Evolutionary conservation across 768 basidiomycete genomes (phyloP).

Genomic region (Boletales sp.): DNA sequence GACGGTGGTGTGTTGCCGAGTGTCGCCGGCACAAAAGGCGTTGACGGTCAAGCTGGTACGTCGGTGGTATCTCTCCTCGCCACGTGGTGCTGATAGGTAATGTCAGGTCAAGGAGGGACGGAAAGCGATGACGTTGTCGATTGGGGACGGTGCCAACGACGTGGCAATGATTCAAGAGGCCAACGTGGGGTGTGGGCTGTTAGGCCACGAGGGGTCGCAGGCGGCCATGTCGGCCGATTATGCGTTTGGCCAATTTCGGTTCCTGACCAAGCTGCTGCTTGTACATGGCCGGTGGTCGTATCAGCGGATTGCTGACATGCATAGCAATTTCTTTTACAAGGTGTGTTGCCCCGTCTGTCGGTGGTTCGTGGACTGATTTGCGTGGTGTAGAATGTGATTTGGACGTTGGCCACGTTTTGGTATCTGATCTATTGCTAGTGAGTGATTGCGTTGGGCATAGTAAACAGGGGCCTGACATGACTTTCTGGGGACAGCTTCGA

Average conservation of each 20-base stretch:
- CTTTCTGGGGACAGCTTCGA: constrained; percentile 62
- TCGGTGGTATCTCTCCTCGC: constrained; percentile 2
- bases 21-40: constrained; percentile 98
- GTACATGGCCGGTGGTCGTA: constrained; percentile 98
- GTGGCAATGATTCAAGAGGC: constrained; percentile 99
- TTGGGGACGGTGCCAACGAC: constrained; percentile 97
- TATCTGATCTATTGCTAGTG: constrained; percentile 85
- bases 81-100: not conserved
- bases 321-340: constrained; percentile 98
- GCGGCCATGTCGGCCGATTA: constrained; percentile 99
- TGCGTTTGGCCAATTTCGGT: constrained; percentile 96
- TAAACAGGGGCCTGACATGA: not conserved
- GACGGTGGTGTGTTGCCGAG: constrained; percentile 97
- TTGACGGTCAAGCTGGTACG: constrained; percentile 86
- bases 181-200: constrained; percentile 93
- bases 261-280: constrained; percentile 83
- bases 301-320: constrained; percentile 94
- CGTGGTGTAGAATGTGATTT: constrained; percentile 70
- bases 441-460: constrained; percentile 16
- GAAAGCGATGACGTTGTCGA: constrained; percentile 93
- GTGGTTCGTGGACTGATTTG: not conserved
- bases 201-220: constrained; percentile 94
- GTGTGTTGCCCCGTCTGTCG: constrained; percentile 35
- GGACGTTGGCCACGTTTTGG: constrained; percentile 95
- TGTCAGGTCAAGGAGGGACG: constrained; percentile 88